Conservation (phyloP, 441 rosid genomes). For the Adansonia gregorii region DNA sequence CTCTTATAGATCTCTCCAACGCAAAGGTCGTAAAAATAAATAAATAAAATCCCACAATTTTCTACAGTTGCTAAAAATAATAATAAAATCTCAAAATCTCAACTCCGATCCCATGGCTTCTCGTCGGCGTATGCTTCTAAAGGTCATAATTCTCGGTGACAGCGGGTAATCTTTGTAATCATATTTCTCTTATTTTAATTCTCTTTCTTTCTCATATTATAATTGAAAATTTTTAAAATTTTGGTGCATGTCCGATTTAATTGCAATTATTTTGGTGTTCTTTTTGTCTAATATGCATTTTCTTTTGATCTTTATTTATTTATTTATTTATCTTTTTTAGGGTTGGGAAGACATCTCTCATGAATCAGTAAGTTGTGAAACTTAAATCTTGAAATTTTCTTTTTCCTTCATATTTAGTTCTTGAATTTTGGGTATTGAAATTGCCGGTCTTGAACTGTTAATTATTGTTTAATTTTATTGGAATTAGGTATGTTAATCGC, state of each 20-base stretch:
- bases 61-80: neutral
- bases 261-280: neutral
- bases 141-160: constrained; percentile 88
- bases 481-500: constrained; percentile 80
- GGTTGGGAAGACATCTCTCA: constrained; percentile 89
- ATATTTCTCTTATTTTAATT: neutral
- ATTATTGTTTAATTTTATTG: constrained; percentile 24
- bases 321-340: constrained; percentile 41
- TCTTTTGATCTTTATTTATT: neutral
- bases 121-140: constrained; percentile 81
- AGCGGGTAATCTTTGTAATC: constrained; percentile 53
- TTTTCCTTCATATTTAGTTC: neutral
- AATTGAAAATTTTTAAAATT: constrained; percentile 1
- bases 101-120: constrained; percentile 58
- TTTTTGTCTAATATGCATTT: constrained; percentile 19
- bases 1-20: neutral
- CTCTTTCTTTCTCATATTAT: neutral
- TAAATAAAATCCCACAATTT: constrained; percentile 13
- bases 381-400: constrained; percentile 31
- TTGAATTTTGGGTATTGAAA: neutral
- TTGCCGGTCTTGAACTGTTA: constrained; percentile 17
- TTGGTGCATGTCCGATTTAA: neutral
- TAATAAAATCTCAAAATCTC: neutral
- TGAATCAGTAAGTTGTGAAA: constrained; percentile 74
- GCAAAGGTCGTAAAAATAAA: neutral